Percentiles rank a stretch among this genome's conserved stretches.
These are phyloP conservation scores for Jatropha multifida DNA, from an alignment of 441 rosid genomes.

Conservation along the genomic window DNA sequence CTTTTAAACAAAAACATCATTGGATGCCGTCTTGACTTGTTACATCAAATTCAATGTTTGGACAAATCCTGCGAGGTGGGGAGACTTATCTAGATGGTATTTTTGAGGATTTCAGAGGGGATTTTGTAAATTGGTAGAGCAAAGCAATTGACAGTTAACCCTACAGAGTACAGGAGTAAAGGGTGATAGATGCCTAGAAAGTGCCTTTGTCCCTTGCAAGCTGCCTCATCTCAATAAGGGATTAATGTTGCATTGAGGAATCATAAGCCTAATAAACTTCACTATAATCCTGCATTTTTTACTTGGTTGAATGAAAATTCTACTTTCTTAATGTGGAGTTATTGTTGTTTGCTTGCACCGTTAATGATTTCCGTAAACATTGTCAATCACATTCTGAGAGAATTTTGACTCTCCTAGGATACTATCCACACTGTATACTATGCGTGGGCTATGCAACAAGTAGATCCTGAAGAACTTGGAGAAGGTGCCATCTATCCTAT, in stretches of 20 bases:
- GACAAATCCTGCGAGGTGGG: neutral
- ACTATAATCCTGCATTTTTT: neutral
- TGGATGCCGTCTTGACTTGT: neutral
- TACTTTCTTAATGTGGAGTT: neutral
- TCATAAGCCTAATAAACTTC: no score
- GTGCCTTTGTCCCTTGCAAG: neutral
- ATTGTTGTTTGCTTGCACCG: neutral
- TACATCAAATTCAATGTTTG: neutral
- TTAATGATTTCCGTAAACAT: neutral
- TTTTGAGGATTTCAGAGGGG: neutral
- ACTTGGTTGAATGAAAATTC: neutral
- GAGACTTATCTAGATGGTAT: neutral
- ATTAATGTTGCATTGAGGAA: no score
- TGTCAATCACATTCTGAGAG: neutral
- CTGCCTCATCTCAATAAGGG: neutral
- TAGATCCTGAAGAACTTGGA: conserved; percentile 74
- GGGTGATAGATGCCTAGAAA: neutral
- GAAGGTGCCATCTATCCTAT: conserved; percentile 78
- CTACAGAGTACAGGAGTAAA: neutral
- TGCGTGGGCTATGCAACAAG: conserved; percentile 95
- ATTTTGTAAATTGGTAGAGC: neutral
- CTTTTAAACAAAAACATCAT: neutral
- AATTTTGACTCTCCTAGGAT: conserved; percentile 43
- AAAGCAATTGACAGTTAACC: neutral
- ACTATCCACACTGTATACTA: conserved; percentile 81